Base-by-base conservation (phyloP, 768 basidiomycete genomes). In the Suillus placidus region DNA sequence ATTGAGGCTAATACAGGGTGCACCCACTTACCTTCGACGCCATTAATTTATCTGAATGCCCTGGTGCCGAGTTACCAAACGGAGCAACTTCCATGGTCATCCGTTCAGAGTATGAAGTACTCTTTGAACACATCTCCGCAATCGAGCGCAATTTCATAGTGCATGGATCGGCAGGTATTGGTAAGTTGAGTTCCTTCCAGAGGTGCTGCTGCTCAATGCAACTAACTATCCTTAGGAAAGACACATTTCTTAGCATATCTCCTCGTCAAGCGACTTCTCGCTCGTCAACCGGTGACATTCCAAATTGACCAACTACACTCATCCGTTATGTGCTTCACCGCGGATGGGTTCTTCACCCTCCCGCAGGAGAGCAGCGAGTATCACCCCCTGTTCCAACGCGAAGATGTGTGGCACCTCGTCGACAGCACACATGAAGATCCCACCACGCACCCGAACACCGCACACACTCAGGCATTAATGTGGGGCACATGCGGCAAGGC, bases 21-120 rank as follows among this genome's bases (percentile, higher is more conserved):
- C 20, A 55, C 12, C 54, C 12, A 20, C 10, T 55, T 20, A 35
- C 54, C 12, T 55, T 55, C 20, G 20, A 55, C 12, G 54, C 34
- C 6, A 35, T 55, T 35, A 6, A 55, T 34, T 12, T 55, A 35
- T 55, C 54, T 55, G 34, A 34, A 55, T 55, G 54, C 6, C 54
- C 34, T 35, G 34, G 34, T 55, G 34, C 20, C 6, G 12, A 34
- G 20, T 55, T 55, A 35, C 54, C 54, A 55, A 55, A 35, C 54
- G 54, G 54, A 55, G 34, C 34, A n/a, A 55, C 32, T 35, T 55
- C 54, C 32, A 55, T 55, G 54, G 20, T 55, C 54, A 55, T 55
- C 54, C 54, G 54, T 13, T 55, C 54, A 55, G 54, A 55, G 20
- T 55, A 55, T 35, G 34, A 55, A 35, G 13, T 6, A 13, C 20